phyloP scores from a whole-genome alignment of 2,329 filamentous ascomycete genomes.

The Purpureocillium takamizusanense region DNA sequence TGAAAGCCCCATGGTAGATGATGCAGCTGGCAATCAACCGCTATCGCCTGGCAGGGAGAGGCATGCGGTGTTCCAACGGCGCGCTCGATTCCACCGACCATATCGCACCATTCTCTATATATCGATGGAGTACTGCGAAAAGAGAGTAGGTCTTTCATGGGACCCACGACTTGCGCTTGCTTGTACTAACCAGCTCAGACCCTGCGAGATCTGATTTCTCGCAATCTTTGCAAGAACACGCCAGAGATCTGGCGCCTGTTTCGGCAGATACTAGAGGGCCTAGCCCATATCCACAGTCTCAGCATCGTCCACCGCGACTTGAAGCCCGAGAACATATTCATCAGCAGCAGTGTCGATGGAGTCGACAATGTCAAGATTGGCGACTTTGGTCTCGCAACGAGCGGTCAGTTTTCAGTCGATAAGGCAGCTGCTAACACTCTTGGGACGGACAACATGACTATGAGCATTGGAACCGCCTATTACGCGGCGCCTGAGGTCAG shows the following conservation, averaged over 20 bases:
- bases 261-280: conserved; percentile 80
- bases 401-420: conserved; percentile 64
- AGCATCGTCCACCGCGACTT: conserved; percentile 93
- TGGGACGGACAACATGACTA: conserved; percentile 57
- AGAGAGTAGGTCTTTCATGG: conserved; percentile 47
- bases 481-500: conserved; percentile 92
- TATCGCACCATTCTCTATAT: conserved; percentile 80
- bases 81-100: conserved; percentile 36
- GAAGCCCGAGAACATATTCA: conserved; percentile 97
- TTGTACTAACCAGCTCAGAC: conserved; percentile 36
- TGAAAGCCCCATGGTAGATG: conserved; percentile 25
- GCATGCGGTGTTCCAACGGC: conserved; percentile 16
- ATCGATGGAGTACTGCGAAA: conserved; percentile 98
- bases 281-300: conserved; percentile 81
- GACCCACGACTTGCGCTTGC: conserved; percentile 1
- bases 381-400: conserved; percentile 91
- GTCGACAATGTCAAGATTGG: conserved; percentile 89
- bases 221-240: conserved; percentile 62
- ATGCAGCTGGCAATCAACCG: conserved; percentile 15
- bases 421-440: conserved; percentile 31
- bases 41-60: conserved; percentile 21
- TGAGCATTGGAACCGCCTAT: conserved; percentile 67
- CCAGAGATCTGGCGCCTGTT: conserved; percentile 86
- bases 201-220: conserved; percentile 75
- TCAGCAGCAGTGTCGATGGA: conserved; percentile 58